A percentile compares a stretch with the other conserved stretches of the same genome.
phyloP scores from a whole-genome alignment of 1,284 basidiomycete genomes.

The Boletellus sp. region DNA sequence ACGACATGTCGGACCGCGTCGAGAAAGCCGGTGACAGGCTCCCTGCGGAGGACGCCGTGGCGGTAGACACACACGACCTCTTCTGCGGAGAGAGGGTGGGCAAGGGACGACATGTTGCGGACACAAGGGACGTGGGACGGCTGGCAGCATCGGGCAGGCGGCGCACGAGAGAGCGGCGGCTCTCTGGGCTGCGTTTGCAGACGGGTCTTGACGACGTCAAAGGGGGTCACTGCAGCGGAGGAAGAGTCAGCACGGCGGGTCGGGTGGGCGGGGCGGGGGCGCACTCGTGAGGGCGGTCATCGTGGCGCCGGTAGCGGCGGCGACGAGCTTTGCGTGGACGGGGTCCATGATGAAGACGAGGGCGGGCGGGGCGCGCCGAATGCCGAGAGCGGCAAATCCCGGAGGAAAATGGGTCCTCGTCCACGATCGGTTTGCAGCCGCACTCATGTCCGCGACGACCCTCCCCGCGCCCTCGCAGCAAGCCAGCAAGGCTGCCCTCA shows the following conservation, averaged over 20 bases:
- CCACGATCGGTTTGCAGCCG: no score
- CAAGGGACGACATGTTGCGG: conserved; percentile 74
- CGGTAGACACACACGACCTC: conserved; percentile 77
- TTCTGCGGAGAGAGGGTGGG: conserved; percentile 49
- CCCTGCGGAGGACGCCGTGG: conserved; percentile 61
- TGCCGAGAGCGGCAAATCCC: conserved; percentile 24
- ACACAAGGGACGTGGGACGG: conserved; percentile 58
- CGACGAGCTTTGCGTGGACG: conserved; percentile 75
- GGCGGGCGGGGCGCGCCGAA: conserved; percentile 1
- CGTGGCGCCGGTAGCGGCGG: conserved; percentile 77
- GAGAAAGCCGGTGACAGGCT: conserved; percentile 76
- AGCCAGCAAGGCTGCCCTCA: conserved; percentile 72
- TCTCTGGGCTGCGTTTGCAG: conserved; percentile 75
- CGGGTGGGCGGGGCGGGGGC: background rate
- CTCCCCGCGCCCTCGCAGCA: conserved; percentile 62
- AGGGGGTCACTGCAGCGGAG: conserved; percentile 76
- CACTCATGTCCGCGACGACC: conserved; percentile 23
- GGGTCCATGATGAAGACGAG: conserved; percentile 53
- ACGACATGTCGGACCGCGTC: conserved; percentile 79
- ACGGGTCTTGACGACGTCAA: conserved; percentile 93
- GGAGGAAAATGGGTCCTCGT: conserved; percentile 5
- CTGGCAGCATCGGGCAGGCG: conserved; percentile 65
- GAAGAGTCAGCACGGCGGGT: conserved; percentile 4
- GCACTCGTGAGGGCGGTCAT: conserved; percentile 82
- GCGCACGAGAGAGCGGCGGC: conserved; percentile 48